Base-by-base conservation (phyloP, 108 stramenopile species). In the Nitzschia inconspicua region DNA sequence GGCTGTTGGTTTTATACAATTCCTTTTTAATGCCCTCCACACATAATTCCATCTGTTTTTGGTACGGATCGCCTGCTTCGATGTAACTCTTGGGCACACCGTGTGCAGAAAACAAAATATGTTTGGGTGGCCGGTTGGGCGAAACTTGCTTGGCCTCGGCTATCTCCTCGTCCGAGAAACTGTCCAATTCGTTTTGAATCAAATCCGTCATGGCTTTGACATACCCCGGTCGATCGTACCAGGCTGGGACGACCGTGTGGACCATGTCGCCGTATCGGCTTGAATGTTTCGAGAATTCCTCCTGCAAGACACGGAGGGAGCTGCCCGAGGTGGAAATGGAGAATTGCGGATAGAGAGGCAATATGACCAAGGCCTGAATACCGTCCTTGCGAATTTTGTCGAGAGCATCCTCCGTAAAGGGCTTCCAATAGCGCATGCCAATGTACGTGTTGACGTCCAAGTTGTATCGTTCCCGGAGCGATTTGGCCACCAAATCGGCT, bases 401-500 rank as follows among this genome's bases (percentile, higher is more conserved):
- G 63, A 98, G 53, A 0, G 96, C 98, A 50, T 90, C 84, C 66
- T 97, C 96, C 26, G 98, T 97, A 68, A 89, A 97, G 3, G 98
- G 98, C 54, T 97, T 84, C 98, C 98, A 98, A 69, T 98, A 98
- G 37, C 98, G 84, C 98, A 98, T 98, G 22, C 95, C 98, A 34
- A 98, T 86, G 76, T 97, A 98, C 35, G 92, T 86, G 63, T 91
- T 91, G 29, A 88, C 90, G 3, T 76, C 63, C 20, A 90, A 32
- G n/a, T 60, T 76, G 60, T 88, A 77, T 44, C 75, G 72, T 1
- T 73, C 59, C 37, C 73, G 44, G 10, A 96, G 37, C 1, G 76
- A 77, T 51, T 90, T 31, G 4, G 60, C 53, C 40, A 96, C 40
- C 10, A 90, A 70, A 37, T 78, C 62, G 1, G 93, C 95, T 69